phyloP scores from a whole-genome alignment of 257 asterid species.

The Nemophila menziesii region DNA sequence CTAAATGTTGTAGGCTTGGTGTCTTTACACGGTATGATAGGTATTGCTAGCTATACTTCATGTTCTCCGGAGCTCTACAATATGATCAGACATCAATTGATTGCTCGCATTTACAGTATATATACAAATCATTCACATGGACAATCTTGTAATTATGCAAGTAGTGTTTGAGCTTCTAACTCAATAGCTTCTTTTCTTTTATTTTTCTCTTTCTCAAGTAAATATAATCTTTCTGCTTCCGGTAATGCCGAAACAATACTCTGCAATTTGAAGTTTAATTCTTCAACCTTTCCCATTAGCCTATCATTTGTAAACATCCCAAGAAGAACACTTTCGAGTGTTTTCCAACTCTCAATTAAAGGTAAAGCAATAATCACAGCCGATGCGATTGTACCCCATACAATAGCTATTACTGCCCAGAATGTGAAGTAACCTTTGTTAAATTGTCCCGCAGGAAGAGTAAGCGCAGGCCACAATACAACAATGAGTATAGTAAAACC shows the following conservation, averaged over 20 bases:
- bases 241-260: constrained; percentile 53
- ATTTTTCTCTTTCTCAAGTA: constrained; percentile 49
- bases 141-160: too few species aligned
- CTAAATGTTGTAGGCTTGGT: too few species aligned
- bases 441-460: constrained; percentile 88
- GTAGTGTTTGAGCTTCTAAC: constrained; percentile 17
- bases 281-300: constrained; percentile 70
- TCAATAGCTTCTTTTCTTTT: constrained; percentile 47
- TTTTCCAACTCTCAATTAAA: constrained; percentile 62
- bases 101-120: too few species aligned
- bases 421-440: constrained; percentile 75
- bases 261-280: constrained; percentile 48
- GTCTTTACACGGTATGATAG: too few species aligned
- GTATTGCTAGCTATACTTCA: too few species aligned
- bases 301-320: constrained; percentile 87
- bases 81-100: too few species aligned
- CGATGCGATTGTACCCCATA: constrained; percentile 80
- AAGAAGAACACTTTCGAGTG: constrained; percentile 42
- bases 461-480: constrained; percentile 71
- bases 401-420: constrained; percentile 81
- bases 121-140: too few species aligned
- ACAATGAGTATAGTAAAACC: constrained; percentile 63
- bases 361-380: constrained; percentile 73
- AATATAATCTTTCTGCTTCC: constrained; percentile 58
- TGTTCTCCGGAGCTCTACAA: too few species aligned